Conservation (phyloP, 352 stramenopile genomes). For the Aphanomyces euteiches region DNA sequence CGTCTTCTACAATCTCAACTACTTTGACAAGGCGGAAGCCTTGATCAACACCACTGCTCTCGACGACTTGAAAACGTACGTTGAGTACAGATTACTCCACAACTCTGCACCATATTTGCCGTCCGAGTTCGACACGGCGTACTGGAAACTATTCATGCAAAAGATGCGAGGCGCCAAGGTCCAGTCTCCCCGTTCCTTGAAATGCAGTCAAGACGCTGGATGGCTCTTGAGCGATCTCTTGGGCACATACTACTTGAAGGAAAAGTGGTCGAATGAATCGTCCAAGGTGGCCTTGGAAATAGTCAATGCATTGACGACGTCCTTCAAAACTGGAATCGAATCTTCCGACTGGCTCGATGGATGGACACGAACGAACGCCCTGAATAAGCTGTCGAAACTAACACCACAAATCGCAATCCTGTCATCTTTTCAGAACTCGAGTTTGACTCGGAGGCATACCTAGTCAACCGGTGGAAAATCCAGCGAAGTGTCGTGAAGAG, state of each 20-base stretch:
- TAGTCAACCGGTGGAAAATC: too few species aligned
- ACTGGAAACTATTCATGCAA: constrained; percentile 86
- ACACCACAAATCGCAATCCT: too few species aligned
- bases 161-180: constrained; percentile 78
- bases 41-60: constrained; percentile 37
- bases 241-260: constrained; percentile 65
- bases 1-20: constrained; percentile 45
- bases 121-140: constrained; percentile 73
- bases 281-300: constrained; percentile 61
- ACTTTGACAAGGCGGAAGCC: constrained; percentile 45
- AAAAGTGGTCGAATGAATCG: constrained; percentile 57
- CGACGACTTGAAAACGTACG: constrained; percentile 48
- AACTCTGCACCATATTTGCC: constrained; percentile 39
- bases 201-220: constrained; percentile 28
- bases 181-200: constrained; percentile 52
- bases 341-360: constrained; percentile 90
- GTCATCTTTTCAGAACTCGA: too few species aligned
- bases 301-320: constrained; percentile 78
- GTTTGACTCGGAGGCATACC: too few species aligned
- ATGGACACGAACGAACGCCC: constrained; percentile 64
- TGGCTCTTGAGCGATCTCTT: constrained; percentile 83
- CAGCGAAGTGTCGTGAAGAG: constrained; percentile 14
- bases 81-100: constrained; percentile 43
- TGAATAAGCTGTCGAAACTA: constrained; percentile 74
- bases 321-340: constrained; percentile 71